phyloP scores from a whole-genome alignment of 2,329 filamentous ascomycete species.

The Pseudogymnoascus sp. region DNA sequence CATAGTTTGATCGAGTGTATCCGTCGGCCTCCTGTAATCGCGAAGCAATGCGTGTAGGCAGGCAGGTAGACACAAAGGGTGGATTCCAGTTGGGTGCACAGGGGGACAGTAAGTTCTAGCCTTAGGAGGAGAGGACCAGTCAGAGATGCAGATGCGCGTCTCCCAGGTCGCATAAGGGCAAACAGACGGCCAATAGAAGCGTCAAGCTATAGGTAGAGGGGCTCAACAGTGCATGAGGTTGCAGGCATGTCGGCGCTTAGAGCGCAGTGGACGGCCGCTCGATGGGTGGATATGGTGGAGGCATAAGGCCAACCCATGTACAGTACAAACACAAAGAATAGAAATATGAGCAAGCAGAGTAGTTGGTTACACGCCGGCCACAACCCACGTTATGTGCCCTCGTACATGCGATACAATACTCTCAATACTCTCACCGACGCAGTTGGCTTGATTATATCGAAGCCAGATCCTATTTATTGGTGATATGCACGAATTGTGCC shows the following conservation, averaged over 20 bases:
- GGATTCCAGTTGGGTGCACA: constrained; percentile 4
- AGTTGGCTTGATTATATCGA: not conserved
- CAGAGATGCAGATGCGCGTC: constrained; percentile 21
- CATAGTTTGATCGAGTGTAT: not conserved
- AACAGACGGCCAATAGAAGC: constrained; percentile 10
- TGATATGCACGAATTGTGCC: not conserved
- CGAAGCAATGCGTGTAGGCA: not conserved
- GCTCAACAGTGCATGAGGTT: constrained; percentile 12
- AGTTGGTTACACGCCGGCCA: not conserved
- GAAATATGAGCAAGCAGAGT: not conserved
- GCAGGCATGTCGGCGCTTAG: constrained; percentile 15
- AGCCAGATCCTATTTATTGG: not conserved
- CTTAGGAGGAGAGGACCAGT: constrained; percentile 17
- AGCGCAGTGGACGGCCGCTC: not conserved
- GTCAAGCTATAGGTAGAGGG: not conserved
- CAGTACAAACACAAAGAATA: not conserved
- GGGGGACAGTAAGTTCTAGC: not conserved
- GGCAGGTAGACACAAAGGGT: not conserved
- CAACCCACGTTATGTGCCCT: not conserved
- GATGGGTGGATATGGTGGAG: not conserved
- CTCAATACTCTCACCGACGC: not conserved
- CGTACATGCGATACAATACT: not conserved
- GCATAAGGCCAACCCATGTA: not conserved
- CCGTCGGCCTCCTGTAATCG: constrained; percentile 1
- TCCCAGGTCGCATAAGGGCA: constrained; percentile 14